These are phyloP conservation scores for Vitis hybrid DNA, from an alignment of 177 flowering plant species.

Conservation along the genomic window DNA sequence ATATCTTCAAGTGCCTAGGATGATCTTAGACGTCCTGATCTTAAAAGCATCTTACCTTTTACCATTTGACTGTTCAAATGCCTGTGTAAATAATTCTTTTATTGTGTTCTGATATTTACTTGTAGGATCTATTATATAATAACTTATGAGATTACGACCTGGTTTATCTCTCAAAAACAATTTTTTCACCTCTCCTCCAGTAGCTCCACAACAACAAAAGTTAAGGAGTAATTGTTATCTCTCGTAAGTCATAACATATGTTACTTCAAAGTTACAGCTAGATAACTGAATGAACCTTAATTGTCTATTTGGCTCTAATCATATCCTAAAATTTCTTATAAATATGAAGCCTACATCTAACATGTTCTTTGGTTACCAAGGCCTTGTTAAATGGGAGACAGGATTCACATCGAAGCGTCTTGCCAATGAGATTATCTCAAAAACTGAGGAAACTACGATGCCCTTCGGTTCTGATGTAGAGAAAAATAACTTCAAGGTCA, in stretches of 20 bases:
- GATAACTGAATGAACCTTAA: not conserved
- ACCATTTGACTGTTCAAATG: not conserved
- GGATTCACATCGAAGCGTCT: slow-evolving; percentile 86
- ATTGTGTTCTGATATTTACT: not conserved
- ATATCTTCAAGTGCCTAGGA: not conserved
- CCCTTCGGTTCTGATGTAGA: slow-evolving; percentile 95
- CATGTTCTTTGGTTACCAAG: slow-evolving; percentile 40
- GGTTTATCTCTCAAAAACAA: not conserved
- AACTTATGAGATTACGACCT: not conserved
- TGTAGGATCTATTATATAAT: not conserved
- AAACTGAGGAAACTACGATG: slow-evolving; percentile 78
- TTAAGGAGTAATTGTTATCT: not conserved
- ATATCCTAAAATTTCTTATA: not conserved
- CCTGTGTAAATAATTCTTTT: not conserved
- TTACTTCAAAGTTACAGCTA: not conserved
- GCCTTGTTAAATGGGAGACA: slow-evolving; percentile 74
- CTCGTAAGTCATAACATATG: no score
- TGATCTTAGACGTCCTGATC: not conserved
- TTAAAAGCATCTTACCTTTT: not conserved
- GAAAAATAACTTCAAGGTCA: slow-evolving; percentile 88
- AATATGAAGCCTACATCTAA: not conserved
- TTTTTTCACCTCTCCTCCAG: not conserved
- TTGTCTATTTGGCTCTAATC: not conserved
- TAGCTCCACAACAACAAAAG: no score
- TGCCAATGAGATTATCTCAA: slow-evolving; percentile 82